Conservation (phyloP, 805 yeast species). For the Grigorovia transvaalensis region DNA sequence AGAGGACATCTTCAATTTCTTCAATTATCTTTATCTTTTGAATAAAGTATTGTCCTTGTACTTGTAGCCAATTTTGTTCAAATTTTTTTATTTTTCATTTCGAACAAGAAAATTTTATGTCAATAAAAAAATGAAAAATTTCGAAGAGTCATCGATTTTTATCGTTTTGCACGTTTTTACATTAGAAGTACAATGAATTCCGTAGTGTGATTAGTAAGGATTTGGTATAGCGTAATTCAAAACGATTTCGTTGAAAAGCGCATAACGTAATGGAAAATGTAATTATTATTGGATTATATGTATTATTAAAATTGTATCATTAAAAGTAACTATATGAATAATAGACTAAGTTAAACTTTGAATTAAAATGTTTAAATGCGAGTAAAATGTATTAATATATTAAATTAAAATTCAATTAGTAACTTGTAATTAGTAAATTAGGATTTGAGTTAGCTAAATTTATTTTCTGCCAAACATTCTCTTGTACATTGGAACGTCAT, state of each 20-base stretch:
- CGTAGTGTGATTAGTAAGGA: too few relatives aligned
- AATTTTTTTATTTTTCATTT: too few relatives aligned
- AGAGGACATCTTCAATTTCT: background rate
- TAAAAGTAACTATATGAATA: too few relatives aligned
- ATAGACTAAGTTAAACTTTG: background rate
- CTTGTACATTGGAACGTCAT: conserved; percentile 17
- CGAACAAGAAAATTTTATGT: background rate
- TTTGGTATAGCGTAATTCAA: too few relatives aligned
- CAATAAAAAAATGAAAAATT: too few relatives aligned
- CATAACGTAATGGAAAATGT: too few relatives aligned
- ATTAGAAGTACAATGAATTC: too few relatives aligned
- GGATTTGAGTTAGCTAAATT: background rate
- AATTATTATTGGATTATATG: too few relatives aligned
- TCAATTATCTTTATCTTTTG: too few relatives aligned
- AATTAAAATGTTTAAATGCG: background rate
- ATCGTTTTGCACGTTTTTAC: background rate
- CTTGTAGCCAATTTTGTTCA: background rate
- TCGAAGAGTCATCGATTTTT: background rate
- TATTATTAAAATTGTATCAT: background rate
- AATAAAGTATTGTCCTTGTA: too few relatives aligned
- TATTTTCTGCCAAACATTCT: conserved; percentile 3
- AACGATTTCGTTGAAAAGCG: too few relatives aligned
- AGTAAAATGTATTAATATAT: background rate
- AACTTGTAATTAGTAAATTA: background rate
- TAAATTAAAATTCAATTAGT: too few relatives aligned